A percentile compares a stretch with the other conserved stretches of the same genome.
These are phyloP conservation scores for Trifolium fragiferum DNA, from an alignment of 306 rosid species.

Conservation along the genomic window DNA sequence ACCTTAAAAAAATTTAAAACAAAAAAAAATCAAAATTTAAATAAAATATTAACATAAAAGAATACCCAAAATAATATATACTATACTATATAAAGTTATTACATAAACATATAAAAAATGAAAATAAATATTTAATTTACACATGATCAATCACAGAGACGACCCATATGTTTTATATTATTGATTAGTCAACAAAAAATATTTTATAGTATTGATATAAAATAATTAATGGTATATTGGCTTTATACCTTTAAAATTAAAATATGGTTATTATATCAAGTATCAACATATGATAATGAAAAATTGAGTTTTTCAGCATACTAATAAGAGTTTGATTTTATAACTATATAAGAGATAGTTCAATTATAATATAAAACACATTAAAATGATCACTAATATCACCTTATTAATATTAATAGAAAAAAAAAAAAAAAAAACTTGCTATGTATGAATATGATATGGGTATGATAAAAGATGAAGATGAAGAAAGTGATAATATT, in stretches of 20 bases:
- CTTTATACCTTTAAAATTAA: not conserved
- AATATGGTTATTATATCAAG: not conserved
- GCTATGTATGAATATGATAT: no score
- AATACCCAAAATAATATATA: not conserved
- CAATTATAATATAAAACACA: no score
- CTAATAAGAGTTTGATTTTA: no score
- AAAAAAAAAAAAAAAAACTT: no score
- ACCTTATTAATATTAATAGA: no score
- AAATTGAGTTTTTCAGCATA: no score
- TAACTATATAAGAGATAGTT: no score
- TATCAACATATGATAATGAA: no score
- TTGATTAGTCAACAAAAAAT: not conserved
- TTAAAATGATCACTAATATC: no score
- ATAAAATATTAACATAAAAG: not conserved
- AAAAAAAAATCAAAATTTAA: slow-evolving; percentile 22
- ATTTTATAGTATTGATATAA: not conserved
- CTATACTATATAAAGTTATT: not conserved
- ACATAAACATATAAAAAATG: not conserved
- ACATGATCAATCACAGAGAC: not conserved
- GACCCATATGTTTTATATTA: not conserved
- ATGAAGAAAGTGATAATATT: not conserved
- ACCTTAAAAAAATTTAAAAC: slow-evolving; percentile 45
- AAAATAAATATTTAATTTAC: not conserved
- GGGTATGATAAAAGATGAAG: not conserved
- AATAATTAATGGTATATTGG: no score